phyloP scores from a whole-genome alignment of 495 filamentous ascomycete species.

The Hyaloscypha variabilis region DNA sequence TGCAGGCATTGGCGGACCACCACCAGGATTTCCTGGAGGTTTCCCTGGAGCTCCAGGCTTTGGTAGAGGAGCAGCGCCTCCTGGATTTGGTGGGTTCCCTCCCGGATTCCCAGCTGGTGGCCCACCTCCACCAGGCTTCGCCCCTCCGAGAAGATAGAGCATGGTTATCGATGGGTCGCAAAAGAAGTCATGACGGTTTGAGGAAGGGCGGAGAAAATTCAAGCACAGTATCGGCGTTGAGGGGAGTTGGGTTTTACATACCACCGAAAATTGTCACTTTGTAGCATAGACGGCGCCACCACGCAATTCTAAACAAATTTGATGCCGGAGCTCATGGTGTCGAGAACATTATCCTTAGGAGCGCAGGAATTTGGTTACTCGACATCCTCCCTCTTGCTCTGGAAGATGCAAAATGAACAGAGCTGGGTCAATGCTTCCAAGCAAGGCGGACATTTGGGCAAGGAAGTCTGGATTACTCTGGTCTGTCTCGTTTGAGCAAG shows the following conservation, averaged over 20 bases:
- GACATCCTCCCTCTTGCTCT: too few species aligned
- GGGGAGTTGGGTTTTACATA: conserved; percentile 30
- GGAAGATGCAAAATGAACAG: too few species aligned
- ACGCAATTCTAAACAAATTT: conserved; percentile 17
- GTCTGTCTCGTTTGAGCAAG: too few species aligned
- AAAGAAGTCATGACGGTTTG: not conserved
- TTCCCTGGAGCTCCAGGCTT: conserved; percentile 61
- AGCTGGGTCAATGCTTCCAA: too few species aligned
- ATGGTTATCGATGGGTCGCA: conserved; percentile 33
- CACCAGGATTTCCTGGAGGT: conserved; percentile 34
- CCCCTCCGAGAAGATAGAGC: conserved; percentile 65
- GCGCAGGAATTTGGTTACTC: too few species aligned
- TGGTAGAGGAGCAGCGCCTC: conserved; percentile 68
- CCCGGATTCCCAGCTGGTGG: conserved; percentile 59
- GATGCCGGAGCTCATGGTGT: not conserved
- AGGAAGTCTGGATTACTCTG: too few species aligned
- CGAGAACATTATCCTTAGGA: not conserved
- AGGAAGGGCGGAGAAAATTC: conserved; percentile 25
- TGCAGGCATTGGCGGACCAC: conserved; percentile 80
- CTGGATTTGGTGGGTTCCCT: conserved; percentile 47
- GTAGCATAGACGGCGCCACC: conserved; percentile 32
- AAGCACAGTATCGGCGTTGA: conserved; percentile 32
- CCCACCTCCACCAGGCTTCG: conserved; percentile 73
- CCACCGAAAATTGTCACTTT: conserved; percentile 31
- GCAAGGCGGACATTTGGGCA: too few species aligned